A percentile compares a stretch with the other conserved stretches of the same genome.
phyloP scores from a whole-genome alignment of 176 grass and related monocot species.

The Saccharum officinarum region DNA sequence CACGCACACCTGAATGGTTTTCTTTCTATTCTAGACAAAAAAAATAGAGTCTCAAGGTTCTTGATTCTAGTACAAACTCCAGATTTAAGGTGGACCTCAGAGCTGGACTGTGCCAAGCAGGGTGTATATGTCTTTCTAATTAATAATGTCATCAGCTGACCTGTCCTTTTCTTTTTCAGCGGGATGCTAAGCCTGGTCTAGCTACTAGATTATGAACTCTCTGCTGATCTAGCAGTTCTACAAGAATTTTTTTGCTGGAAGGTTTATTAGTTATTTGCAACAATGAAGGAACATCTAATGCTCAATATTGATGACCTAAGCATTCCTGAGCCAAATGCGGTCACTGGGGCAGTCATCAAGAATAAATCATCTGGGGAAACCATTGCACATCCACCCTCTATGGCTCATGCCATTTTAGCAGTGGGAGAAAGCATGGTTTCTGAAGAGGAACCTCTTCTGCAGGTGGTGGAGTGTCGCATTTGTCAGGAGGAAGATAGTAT shows the following conservation, averaged over 20 bases:
- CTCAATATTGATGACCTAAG: slow-evolving; percentile 54
- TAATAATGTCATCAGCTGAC: slow-evolving; percentile 1
- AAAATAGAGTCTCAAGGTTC: background rate
- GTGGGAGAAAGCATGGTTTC: slow-evolving; percentile 41
- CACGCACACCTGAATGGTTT: background rate
- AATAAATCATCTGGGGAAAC: slow-evolving; percentile 33
- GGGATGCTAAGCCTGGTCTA: slow-evolving; percentile 29
- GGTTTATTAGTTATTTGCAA: slow-evolving; percentile 31
- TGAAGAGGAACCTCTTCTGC: slow-evolving; percentile 79
- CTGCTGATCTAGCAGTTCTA: slow-evolving; percentile 34
- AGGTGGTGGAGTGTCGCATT: slow-evolving; percentile 79
- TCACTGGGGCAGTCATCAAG: slow-evolving; percentile 36
- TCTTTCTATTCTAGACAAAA: background rate
- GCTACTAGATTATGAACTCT: slow-evolving; percentile 36
- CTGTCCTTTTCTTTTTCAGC: slow-evolving; percentile 25
- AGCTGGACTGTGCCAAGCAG: background rate
- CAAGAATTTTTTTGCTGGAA: slow-evolving; percentile 32
- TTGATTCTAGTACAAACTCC: background rate
- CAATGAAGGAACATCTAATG: slow-evolving; percentile 58
- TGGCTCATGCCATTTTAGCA: slow-evolving; percentile 30
- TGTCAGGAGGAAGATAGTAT: slow-evolving; percentile 83
- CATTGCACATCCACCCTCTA: background rate
- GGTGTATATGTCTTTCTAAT: background rate
- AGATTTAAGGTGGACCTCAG: background rate
- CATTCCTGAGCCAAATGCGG: slow-evolving; percentile 28